Conservation (phyloP, 1,284 basidiomycete species). For the Naganishia cerealis region DNA sequence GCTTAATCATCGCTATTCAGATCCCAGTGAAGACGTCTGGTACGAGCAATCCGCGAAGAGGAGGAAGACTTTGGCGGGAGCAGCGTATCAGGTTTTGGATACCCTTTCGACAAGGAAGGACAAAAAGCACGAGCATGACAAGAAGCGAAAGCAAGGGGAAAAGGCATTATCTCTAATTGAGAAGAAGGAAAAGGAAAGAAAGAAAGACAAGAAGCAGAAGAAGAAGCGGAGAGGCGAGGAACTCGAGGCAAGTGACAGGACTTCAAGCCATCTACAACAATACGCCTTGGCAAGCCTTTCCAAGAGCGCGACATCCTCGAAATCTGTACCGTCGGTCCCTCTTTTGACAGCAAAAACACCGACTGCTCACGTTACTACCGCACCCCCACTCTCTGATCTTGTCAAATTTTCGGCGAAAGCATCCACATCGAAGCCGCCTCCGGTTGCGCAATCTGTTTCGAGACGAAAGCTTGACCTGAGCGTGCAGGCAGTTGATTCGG, state of each 20-base stretch:
- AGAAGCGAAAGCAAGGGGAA: not conserved
- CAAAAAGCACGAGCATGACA: not conserved
- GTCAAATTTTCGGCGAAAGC: too few relatives aligned
- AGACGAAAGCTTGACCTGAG: conserved; percentile 17
- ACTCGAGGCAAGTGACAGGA: not conserved
- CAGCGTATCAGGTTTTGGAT: not conserved
- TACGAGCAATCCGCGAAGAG: conserved; percentile 10
- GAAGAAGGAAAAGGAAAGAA: conserved; percentile 11
- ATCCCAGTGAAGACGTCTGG: not conserved
- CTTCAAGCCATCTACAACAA: not conserved
- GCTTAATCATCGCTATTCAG: not conserved
- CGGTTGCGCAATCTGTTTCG: not conserved
- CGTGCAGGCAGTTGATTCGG: conserved; percentile 32
- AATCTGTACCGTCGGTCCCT: not conserved
- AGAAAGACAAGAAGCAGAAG: conserved; percentile 2
- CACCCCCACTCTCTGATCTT: not conserved
- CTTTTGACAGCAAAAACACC: not conserved
- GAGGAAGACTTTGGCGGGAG: not conserved
- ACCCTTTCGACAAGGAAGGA: not conserved
- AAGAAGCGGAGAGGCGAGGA: conserved; percentile 1
- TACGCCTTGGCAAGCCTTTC: not conserved
- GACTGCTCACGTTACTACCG: not conserved
- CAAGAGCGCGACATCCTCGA: not conserved
- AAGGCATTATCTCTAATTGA: not conserved
- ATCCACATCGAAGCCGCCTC: not conserved